phyloP scores from a whole-genome alignment of 441 rosid genomes.

The Gossypium lobatum region DNA sequence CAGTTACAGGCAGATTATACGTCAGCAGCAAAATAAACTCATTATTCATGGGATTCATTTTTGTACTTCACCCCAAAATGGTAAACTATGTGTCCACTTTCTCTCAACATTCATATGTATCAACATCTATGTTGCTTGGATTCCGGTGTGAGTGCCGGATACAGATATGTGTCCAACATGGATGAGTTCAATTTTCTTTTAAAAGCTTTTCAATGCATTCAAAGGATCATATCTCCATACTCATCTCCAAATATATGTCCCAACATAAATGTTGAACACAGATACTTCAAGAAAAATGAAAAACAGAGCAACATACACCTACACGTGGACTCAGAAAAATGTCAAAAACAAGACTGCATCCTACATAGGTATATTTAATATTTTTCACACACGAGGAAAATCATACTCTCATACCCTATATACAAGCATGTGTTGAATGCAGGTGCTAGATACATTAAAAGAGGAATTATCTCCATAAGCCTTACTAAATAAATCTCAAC shows the following conservation, averaged over 20 bases:
- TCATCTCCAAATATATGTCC: neutral
- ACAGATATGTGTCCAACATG: neutral
- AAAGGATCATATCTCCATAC: neutral
- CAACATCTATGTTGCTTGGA: neutral
- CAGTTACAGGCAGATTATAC: neutral
- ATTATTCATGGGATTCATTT: neutral
- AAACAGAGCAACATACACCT: neutral
- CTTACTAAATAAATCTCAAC: neutral
- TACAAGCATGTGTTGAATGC: neutral
- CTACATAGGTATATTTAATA: neutral
- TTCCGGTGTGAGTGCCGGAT: neutral
- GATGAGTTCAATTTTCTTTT: neutral
- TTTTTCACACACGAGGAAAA: neutral
- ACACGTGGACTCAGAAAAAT: neutral
- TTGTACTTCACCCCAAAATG: neutral
- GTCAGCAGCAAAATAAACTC: neutral
- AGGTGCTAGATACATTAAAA: neutral
- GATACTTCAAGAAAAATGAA: neutral
- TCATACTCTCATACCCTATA: neutral
- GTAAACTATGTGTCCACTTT: neutral
- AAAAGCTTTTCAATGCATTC: neutral
- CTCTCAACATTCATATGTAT: neutral
- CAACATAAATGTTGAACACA: neutral
- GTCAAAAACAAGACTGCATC: neutral
- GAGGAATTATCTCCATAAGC: neutral